Percentiles rank a stretch among this genome's conserved stretches.
Evolutionary conservation across 1,284 basidiomycete species (phyloP).

Genomic region (Ceratobasidium sp.): DNA sequence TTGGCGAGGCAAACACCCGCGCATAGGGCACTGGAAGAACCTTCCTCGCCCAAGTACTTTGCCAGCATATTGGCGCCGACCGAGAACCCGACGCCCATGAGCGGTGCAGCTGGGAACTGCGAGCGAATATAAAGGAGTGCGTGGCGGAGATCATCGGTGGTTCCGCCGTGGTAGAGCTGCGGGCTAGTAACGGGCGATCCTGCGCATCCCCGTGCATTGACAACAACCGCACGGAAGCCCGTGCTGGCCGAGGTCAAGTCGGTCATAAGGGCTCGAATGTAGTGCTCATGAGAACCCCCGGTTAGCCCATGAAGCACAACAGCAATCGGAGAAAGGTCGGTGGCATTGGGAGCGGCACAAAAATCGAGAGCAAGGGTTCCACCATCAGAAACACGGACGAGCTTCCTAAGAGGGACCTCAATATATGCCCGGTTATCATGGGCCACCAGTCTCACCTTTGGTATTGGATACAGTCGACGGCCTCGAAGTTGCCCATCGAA

Average conservation of each 20-base stretch:
- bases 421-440: constrained; percentile 5
- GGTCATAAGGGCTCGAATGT: constrained; percentile 55
- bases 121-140: constrained; percentile 57
- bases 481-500: constrained; percentile 53
- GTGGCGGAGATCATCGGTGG: constrained; percentile 58
- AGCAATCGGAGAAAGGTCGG: constrained; percentile 53
- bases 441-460: constrained; percentile 47
- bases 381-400: constrained; percentile 55
- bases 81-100: constrained; percentile 91
- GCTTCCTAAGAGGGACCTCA: constrained; percentile 48
- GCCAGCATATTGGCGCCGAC: constrained; percentile 91
- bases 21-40: constrained; percentile 55
- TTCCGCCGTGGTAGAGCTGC: constrained; percentile 48
- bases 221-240: constrained; percentile 42
- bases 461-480: constrained; percentile 54
- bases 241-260: constrained; percentile 34
- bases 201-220: constrained; percentile 36
- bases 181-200: constrained; percentile 42
- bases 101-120: constrained; percentile 64
- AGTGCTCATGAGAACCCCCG: constrained; percentile 55
- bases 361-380: constrained; percentile 50
- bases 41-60: constrained; percentile 87
- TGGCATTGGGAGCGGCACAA: constrained; percentile 47
- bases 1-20: constrained; percentile 55
- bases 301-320: constrained; percentile 56